phyloP scores from a whole-genome alignment of 2,329 filamentous ascomycete genomes.

The Ceratocystis cacaofunesta region DNA sequence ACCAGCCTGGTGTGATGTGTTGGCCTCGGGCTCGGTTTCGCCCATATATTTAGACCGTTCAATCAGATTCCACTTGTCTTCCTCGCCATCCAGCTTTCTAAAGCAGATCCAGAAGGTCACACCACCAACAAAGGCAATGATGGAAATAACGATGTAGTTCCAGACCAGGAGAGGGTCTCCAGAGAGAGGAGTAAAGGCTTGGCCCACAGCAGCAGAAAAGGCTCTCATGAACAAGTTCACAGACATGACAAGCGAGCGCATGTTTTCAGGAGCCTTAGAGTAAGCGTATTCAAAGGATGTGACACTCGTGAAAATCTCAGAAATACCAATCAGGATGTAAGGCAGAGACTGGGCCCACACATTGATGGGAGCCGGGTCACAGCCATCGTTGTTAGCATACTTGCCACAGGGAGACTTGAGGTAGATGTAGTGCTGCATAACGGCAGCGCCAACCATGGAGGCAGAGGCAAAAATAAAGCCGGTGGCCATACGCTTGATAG shows the following conservation, averaged over 20 bases:
- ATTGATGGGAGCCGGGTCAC: slow-evolving; percentile 45
- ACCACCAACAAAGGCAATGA: slow-evolving; percentile 48
- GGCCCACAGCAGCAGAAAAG: slow-evolving; percentile 53
- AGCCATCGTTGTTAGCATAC: slow-evolving; percentile 35
- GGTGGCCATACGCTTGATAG: slow-evolving; percentile 58
- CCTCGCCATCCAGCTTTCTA: slow-evolving; percentile 47
- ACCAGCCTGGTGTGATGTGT: slow-evolving; percentile 14
- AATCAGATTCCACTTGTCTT: slow-evolving; percentile 54
- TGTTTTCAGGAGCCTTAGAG: slow-evolving; percentile 64
- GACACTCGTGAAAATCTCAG: slow-evolving; percentile 40
- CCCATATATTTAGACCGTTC: slow-evolving; percentile 31
- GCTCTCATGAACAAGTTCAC: slow-evolving; percentile 58
- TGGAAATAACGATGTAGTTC: slow-evolving; percentile 53
- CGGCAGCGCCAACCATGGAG: slow-evolving; percentile 43
- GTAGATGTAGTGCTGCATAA: slow-evolving; percentile 51
- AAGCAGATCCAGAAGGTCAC: slow-evolving; percentile 54
- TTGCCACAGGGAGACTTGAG: slow-evolving; percentile 44
- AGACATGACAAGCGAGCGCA: slow-evolving; percentile 60
- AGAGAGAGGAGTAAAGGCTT: slow-evolving; percentile 48
- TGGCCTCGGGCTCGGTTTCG: slow-evolving; percentile 25
- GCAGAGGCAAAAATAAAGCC: slow-evolving; percentile 53
- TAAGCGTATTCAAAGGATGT: slow-evolving; percentile 61
- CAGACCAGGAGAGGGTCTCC: slow-evolving; percentile 52
- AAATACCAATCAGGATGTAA: slow-evolving; percentile 36
- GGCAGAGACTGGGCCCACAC: slow-evolving; percentile 45